Conservation (phyloP, 1,284 basidiomycete species). For the Sporisorium scitamineum region DNA sequence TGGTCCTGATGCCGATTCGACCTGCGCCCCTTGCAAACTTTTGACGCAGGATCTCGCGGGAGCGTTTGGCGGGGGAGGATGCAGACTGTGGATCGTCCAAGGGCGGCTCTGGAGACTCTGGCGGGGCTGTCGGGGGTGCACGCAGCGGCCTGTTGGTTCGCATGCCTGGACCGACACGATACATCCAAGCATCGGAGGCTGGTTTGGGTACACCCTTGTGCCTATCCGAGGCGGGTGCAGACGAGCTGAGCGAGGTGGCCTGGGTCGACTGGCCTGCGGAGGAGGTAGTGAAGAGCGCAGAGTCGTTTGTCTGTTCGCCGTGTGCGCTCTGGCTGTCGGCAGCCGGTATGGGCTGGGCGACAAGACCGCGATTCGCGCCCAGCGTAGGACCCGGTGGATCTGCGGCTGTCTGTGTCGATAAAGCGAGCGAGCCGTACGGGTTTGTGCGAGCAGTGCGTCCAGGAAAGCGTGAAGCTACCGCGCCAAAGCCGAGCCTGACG, state of each 20-base stretch:
- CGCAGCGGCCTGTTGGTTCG: slow-evolving; percentile 35
- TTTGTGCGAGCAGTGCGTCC: slow-evolving; percentile 24
- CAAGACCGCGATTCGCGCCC: background rate
- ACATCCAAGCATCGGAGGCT: slow-evolving; percentile 58
- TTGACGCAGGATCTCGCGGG: slow-evolving; percentile 47
- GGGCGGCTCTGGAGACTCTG: slow-evolving; percentile 15
- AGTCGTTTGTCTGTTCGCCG: background rate
- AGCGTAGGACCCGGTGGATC: background rate
- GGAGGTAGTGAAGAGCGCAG: background rate
- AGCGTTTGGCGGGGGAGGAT: slow-evolving; percentile 32
- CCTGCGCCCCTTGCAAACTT: slow-evolving; percentile 59
- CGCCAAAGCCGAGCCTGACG: slow-evolving; percentile 51
- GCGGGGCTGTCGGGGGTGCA: slow-evolving; percentile 2
- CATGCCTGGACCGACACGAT: slow-evolving; percentile 63
- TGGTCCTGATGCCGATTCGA: slow-evolving; percentile 54
- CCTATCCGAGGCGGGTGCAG: slow-evolving; percentile 25
- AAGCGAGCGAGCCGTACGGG: slow-evolving; percentile 23
- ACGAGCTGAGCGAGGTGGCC: slow-evolving; percentile 13
- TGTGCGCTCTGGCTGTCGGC: background rate
- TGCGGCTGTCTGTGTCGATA: slow-evolving; percentile 6
- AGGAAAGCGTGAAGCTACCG: slow-evolving; percentile 14
- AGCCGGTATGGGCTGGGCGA: background rate
- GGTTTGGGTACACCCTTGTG: slow-evolving; percentile 55
- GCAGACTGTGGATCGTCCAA: slow-evolving; percentile 15
- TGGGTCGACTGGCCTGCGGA: background rate